These are phyloP conservation scores for Gossypium schwendimanii DNA, from an alignment of 441 rosid species.

Conservation along the genomic window DNA sequence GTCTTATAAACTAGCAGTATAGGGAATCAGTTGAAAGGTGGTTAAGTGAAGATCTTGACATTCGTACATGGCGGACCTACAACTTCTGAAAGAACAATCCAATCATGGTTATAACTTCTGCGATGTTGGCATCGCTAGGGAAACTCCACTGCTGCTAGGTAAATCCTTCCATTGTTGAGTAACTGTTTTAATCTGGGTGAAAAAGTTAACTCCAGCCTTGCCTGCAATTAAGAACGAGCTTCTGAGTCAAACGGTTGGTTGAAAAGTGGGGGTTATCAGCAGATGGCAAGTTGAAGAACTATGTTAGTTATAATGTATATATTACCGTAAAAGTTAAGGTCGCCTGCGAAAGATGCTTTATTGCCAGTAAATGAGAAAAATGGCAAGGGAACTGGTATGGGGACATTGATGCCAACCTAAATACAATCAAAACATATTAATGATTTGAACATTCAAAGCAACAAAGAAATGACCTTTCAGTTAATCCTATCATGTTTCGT, in stretches of 20 bases:
- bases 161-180: conserved; percentile 95
- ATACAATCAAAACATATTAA: conserved; percentile 7
- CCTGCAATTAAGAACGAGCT: conserved; percentile 36
- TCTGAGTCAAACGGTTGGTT: neutral
- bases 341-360: conserved; percentile 89
- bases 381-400: conserved; percentile 87
- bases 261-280: neutral
- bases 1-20: neutral
- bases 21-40: neutral
- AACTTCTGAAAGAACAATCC: neutral
- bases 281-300: neutral
- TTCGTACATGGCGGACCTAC: conserved; percentile 13
- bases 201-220: conserved; percentile 84
- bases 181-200: conserved; percentile 80
- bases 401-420: conserved; percentile 91
- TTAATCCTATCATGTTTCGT: neutral
- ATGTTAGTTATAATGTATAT: neutral
- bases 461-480: neutral
- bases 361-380: conserved; percentile 85
- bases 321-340: conserved; percentile 84
- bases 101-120: conserved; percentile 37
- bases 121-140: conserved; percentile 91
- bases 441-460: neutral
- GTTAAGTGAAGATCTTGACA: neutral
- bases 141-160: conserved; percentile 52